Evolutionary conservation across 2,329 filamentous ascomycete genomes (phyloP), one percentile per base, ranked within the genome.

Genomic region (Malbranchea zuffiana): DNA sequence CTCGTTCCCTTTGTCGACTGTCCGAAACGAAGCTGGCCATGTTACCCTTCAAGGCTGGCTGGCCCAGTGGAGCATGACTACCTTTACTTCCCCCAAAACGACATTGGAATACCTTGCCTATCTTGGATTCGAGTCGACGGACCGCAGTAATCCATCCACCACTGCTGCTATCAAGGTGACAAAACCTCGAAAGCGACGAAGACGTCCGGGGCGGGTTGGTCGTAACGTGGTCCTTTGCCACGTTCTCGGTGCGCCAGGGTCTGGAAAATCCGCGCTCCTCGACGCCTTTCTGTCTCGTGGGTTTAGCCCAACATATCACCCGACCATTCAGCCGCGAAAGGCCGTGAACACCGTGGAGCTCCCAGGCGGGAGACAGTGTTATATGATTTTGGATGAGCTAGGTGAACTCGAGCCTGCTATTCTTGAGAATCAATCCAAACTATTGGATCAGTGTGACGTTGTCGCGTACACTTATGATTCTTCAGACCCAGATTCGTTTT

Each of bases 31-130:
- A 60, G 85, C 84, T 6, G 90, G 90, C 0, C 77, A 96, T 56
- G 87, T 98, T 44, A 98, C 90, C 1, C 68, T 98, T 3, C 90
- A 98, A 59, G 90, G 90, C 2, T 98, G 90, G 90, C 74, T 98
- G 24, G 90, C 90, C 3, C 90, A 98, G 52, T 98, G 90, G 90
- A 95, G 87, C 56, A 98, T 98, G 90, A 98, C 90, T 0, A 98
- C 90, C 0, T 98, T 96, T 51, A 77, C 92, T 42, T 87, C 92
- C 39, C 88, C 90, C 8, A 92, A 90, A 55, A 95, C 85, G 0
- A 96, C 90, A 0, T 71, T 98, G 3, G 87, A 92, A 50, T 98
- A 98, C 56, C 75, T 98, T 2, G 90, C 90, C 3, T 95, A 95
- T 55, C 77, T 98, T 2, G 90, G 90, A 1, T 98, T 95, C 52